Evolutionary conservation across 1,284 basidiomycete genomes (phyloP).

Genomic region (Mixia osmundae): DNA sequence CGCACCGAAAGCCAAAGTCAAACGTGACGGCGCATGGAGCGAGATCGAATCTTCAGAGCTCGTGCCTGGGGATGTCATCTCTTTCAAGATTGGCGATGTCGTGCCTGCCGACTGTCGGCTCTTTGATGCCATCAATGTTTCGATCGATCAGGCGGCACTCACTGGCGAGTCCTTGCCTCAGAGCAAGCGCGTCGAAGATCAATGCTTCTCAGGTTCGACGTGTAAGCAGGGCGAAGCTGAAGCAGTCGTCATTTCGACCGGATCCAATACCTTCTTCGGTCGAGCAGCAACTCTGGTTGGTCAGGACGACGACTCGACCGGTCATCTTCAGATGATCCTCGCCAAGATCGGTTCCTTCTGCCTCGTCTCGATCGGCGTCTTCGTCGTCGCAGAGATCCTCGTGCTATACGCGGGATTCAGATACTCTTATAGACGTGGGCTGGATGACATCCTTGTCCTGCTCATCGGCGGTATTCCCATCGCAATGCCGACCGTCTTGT

Average conservation of each 20-base stretch:
- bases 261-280: conserved; percentile 34
- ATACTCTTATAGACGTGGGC: conserved; percentile 73
- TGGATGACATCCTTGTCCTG: conserved; percentile 87
- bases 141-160: conserved; percentile 57
- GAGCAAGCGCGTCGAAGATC: conserved; percentile 71
- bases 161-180: conserved; percentile 87
- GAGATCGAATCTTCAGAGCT: conserved; percentile 53
- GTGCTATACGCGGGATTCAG: conserved; percentile 39
- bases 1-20: conserved; percentile 84
- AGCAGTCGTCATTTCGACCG: conserved; percentile 88
- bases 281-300: conserved; percentile 75
- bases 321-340: conserved; percentile 93
- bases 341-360: conserved; percentile 92
- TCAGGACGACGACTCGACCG: conserved; percentile 82
- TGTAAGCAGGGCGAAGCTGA: conserved; percentile 95
- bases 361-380: conserved; percentile 46
- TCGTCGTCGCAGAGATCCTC: conserved; percentile 40
- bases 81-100: conserved; percentile 73
- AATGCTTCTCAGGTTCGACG: conserved; percentile 88
- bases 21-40: conserved; percentile 53
- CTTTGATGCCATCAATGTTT: conserved; percentile 80
- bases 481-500: conserved; percentile 90
- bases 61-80: conserved; percentile 79
- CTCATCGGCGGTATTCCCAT: conserved; percentile 98
- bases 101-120: conserved; percentile 66